A percentile compares a stretch with the other conserved stretches of the same genome.
phyloP scores from a whole-genome alignment of 305 asterid genomes.

The Fraxinus dipetala region DNA sequence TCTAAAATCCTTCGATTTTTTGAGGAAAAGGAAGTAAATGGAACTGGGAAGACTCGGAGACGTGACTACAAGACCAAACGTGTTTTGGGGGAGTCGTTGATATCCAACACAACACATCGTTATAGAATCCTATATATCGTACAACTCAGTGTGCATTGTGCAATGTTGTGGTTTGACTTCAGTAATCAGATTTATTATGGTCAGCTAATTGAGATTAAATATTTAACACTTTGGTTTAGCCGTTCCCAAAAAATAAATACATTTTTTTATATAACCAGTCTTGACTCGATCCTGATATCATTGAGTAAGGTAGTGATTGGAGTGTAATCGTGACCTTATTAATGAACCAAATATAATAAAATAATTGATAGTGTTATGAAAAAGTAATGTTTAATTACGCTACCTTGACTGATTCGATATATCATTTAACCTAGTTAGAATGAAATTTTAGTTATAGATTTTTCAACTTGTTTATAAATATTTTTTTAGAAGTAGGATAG shows the following conservation, averaged over 20 bases:
- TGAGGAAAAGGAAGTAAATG: neutral
- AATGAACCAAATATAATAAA: neutral
- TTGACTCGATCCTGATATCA: neutral
- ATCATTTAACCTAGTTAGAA: neutral
- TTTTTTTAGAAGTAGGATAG: no score
- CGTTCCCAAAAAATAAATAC: neutral
- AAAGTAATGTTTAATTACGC: neutral
- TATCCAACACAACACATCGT: neutral
- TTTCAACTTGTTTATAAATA: no score
- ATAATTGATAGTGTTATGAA: neutral
- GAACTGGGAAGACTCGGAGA: neutral
- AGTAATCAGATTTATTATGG: neutral
- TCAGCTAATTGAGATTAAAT: no score
- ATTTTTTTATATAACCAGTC: neutral
- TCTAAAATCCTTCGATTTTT: neutral
- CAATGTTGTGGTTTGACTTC: neutral
- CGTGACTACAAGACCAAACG: slow-evolving; percentile 13
- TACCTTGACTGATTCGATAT: neutral
- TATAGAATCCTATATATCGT: neutral
- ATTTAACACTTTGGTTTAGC: neutral
- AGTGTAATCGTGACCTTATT: neutral
- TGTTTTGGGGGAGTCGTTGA: neutral
- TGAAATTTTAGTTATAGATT: neutral
- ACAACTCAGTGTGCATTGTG: neutral
- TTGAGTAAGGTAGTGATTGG: neutral